Evolutionary conservation across 805 yeast species (phyloP).

Genomic region (Geotrichum ghanense): DNA sequence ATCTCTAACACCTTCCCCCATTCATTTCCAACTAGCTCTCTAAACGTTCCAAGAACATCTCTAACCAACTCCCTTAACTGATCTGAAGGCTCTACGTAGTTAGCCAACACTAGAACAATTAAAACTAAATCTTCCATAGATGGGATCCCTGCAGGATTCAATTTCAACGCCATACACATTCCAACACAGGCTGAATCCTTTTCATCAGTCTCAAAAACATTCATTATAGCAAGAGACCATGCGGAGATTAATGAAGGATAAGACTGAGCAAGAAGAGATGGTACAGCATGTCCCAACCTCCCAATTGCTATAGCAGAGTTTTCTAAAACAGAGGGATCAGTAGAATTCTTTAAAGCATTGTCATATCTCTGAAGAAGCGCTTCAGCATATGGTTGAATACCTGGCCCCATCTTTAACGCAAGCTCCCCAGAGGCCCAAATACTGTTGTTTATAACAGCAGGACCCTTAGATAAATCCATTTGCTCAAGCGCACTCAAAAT

Average conservation of each 20-base stretch:
- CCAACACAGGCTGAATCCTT: conserved; percentile 83
- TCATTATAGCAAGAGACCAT: conserved; percentile 64
- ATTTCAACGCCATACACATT: conserved; percentile 54
- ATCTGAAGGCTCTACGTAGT: conserved; percentile 23
- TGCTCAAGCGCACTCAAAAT: conserved; percentile 42
- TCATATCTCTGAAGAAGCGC: conserved; percentile 47
- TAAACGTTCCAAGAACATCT: conserved; percentile 16
- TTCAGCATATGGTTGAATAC: conserved; percentile 38
- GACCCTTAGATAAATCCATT: conserved; percentile 51
- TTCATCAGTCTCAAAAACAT: conserved; percentile 70
- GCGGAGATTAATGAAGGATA: conserved; percentile 43
- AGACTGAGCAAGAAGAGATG: conserved; percentile 48
- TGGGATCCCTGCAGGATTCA: conserved; percentile 55
- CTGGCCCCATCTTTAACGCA: conserved; percentile 35
- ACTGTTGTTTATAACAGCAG: conserved; percentile 69
- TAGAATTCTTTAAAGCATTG: conserved; percentile 41
- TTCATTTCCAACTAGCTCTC: conserved; percentile 1
- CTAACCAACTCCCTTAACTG: conserved; percentile 20
- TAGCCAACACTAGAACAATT: conserved; percentile 16
- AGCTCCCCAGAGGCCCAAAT: conserved; percentile 92
- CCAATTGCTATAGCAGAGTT: conserved; percentile 88
- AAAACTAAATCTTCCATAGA: conserved; percentile 10
- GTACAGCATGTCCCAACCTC: conserved; percentile 57
- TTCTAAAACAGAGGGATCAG: conserved; percentile 59
- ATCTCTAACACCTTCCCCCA: background rate